Base-by-base conservation (phyloP, 2,329 filamentous ascomycete species). In the Claviceps lovelessii region DNA sequence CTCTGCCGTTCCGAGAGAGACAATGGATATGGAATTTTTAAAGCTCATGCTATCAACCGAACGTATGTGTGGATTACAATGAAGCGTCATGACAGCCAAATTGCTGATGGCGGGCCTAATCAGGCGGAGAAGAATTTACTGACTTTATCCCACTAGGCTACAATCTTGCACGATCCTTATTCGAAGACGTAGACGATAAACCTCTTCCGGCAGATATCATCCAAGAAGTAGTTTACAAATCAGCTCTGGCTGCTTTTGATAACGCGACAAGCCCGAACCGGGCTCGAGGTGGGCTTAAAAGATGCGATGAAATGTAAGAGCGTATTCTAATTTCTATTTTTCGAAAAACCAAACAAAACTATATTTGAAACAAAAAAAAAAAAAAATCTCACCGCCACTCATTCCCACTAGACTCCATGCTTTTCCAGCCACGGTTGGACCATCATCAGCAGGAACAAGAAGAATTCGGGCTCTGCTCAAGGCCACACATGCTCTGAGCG, bases 261-360 rank as follows among this genome's bases (percentile, higher is more conserved):
- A 88, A 88, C 63, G 87, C 88, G 3, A 87, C 85, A 28, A 93
- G 93, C 62, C 85, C 86, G 0, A 90, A 91, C 61, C 80, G 81
- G 54, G 86, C 79, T 2, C 77, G 87, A 59, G 88, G 88, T 17
- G 85, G 85, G 0, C 76, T 93, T 62, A 88, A 88, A 68, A 88
- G 83, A 66, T 88, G 86, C 49, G 77, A 85, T 60, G 84, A 89
- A 51, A 85, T 88, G 84, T 86, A 70, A 68, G 80, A 35, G 5
- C 9, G 29, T 23, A 23, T 23, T 23, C 3, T 23, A 23, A 23
- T 23, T 23, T 23, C 23, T 23, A 23, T 23, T 23, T 23, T 23
- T 23, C 23, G 3, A 23, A 2, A 2, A 23, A 23, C 23, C 23
- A 23, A 23, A 23, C 23, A 23, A 23, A 23, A 23, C 23, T 23